These are phyloP conservation scores for Elaeis oleifera DNA, from an alignment of 202 grass and related monocot species.

Conservation along the genomic window DNA sequence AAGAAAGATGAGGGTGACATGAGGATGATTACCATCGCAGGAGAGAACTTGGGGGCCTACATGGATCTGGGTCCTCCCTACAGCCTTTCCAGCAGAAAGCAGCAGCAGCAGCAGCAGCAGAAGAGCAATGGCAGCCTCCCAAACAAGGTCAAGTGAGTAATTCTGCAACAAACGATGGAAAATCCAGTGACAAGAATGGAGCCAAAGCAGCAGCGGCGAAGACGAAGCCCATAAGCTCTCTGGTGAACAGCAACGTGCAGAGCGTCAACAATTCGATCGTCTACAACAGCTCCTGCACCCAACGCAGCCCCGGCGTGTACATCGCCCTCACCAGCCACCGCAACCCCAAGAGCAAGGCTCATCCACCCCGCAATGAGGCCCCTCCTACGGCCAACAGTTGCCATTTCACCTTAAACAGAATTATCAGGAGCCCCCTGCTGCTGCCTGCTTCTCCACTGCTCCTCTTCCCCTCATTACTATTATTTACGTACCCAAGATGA, in stretches of 20 bases:
- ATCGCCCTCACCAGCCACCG: slow-evolving; percentile 16
- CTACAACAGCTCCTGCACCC: slow-evolving; percentile 19
- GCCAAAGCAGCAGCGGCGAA: background rate
- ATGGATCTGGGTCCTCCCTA: slow-evolving; percentile 27
- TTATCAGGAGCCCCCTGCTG: too few species aligned
- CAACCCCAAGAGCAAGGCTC: slow-evolving; percentile 4
- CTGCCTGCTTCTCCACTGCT: too few species aligned
- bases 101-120: background rate
- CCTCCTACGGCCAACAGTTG: too few species aligned
- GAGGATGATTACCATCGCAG: slow-evolving; percentile 29
- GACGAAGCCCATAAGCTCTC: slow-evolving; percentile 23
- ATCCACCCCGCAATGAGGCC: background rate
- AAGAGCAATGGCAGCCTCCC: slow-evolving; percentile 12
- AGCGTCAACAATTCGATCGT: slow-evolving; percentile 38
- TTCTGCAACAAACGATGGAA: background rate
- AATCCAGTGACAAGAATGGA: background rate
- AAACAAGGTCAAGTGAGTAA: background rate
- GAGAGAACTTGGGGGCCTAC: slow-evolving; percentile 32
- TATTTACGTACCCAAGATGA: too few species aligned
- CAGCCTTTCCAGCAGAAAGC: too few species aligned
- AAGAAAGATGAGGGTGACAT: slow-evolving; percentile 25
- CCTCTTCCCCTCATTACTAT: too few species aligned
- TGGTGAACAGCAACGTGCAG: slow-evolving; percentile 47
- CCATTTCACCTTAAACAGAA: too few species aligned
- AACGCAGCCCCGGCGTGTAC: slow-evolving; percentile 31